Percentiles rank a stretch among this genome's conserved stretches.
phyloP scores from a whole-genome alignment of 371 early-diverging fungal genomes.

The Chytridium lagenaria region DNA sequence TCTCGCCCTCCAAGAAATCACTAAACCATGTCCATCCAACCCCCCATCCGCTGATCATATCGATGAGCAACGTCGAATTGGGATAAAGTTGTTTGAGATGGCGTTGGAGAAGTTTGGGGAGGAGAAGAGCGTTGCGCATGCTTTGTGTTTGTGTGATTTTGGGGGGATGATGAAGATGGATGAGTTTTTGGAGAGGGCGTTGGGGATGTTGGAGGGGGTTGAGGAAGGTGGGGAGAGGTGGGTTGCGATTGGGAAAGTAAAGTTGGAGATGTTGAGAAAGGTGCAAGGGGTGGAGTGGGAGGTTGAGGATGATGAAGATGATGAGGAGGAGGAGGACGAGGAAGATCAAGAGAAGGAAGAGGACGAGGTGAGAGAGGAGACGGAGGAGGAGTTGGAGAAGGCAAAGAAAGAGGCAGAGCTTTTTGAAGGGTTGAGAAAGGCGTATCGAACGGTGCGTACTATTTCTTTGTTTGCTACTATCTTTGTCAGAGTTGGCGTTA shows the following conservation, averaged over 20 bases:
- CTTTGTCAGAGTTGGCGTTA: too few species aligned
- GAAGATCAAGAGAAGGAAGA: background rate
- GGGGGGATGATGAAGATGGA: background rate
- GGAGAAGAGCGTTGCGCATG: slow-evolving; percentile 3
- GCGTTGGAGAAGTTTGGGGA: background rate
- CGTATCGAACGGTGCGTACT: background rate
- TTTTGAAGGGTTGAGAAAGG: background rate
- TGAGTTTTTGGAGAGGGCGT: background rate
- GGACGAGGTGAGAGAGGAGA: background rate
- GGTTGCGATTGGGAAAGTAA: background rate
- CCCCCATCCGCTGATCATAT: background rate
- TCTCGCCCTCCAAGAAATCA: background rate
- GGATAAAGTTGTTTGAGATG: slow-evolving; percentile 3
- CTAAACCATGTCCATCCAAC: background rate
- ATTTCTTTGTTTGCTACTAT: too few species aligned
- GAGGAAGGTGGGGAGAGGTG: background rate
- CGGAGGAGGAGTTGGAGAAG: background rate
- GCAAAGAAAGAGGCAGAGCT: background rate
- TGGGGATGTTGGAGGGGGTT: background rate
- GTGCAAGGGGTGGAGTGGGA: background rate
- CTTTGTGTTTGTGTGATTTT: background rate
- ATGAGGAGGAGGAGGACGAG: background rate
- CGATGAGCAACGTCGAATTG: background rate
- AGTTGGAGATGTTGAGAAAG: background rate
- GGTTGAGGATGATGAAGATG: slow-evolving; percentile 1